A percentile compares a stretch with the other conserved stretches of the same genome.
Evolutionary conservation across 2,329 filamentous ascomycete genomes (phyloP).

Genomic region (Metarhizium album): DNA sequence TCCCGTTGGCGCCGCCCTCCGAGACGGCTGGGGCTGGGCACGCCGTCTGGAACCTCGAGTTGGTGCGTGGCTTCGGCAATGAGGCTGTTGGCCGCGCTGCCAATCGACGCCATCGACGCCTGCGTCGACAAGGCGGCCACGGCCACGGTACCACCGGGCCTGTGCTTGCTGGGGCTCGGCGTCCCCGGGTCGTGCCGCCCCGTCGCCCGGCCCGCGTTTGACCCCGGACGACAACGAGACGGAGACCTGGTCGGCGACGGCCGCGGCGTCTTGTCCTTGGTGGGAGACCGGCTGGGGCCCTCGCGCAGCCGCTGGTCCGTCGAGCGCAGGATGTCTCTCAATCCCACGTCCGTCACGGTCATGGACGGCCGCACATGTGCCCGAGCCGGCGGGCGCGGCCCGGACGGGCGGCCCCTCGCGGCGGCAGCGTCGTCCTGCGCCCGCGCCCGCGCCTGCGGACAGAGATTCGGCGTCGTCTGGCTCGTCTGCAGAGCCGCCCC

Average conservation of each 20-base stretch:
- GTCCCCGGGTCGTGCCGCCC: slow-evolving; percentile 11
- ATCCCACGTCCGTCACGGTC: slow-evolving; percentile 33
- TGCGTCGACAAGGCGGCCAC: slow-evolving; percentile 11
- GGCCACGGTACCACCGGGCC: too few species aligned
- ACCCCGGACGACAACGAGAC: slow-evolving; percentile 2
- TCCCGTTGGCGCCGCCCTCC: slow-evolving; percentile 17
- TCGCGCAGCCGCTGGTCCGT: slow-evolving; percentile 41
- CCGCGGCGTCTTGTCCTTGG: slow-evolving; percentile 14
- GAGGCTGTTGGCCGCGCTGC: slow-evolving; percentile 30
- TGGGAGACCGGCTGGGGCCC: slow-evolving; percentile 21
- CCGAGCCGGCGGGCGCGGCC: slow-evolving; percentile 6
- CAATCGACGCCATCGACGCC: slow-evolving; percentile 21
- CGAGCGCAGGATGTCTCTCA: slow-evolving; percentile 39
- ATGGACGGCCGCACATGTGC: slow-evolving; percentile 14
- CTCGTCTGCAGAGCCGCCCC: slow-evolving; percentile 3
- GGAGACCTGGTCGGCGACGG: slow-evolving; percentile 13
- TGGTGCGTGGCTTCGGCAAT: slow-evolving; percentile 25
- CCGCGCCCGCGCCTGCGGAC: too few species aligned
- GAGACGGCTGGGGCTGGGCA: slow-evolving; percentile 34
- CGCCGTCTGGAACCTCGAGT: slow-evolving; percentile 22
- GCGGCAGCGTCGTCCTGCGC: slow-evolving; percentile 8
- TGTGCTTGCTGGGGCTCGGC: slow-evolving; percentile 20
- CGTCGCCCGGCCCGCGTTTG: slow-evolving; percentile 5
- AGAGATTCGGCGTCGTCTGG: slow-evolving; percentile 14
- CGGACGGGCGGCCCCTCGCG: slow-evolving; percentile 4